Conservation (phyloP, 768 basidiomycete species). For the Tulasnella sp. region DNA sequence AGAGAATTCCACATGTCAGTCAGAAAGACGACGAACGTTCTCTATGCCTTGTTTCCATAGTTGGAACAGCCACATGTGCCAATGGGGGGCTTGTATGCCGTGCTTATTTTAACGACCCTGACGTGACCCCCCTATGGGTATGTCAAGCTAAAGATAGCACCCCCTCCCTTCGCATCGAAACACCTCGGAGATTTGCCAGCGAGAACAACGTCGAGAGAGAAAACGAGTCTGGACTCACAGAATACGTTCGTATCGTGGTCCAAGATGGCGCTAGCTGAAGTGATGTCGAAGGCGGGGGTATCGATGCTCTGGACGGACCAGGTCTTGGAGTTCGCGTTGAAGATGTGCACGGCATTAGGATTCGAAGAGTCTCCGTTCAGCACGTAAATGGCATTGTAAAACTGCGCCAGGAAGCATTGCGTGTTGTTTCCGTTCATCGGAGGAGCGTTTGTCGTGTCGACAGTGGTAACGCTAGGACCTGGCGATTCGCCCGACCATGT, state of each 20-base stretch:
- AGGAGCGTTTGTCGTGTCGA: neutral
- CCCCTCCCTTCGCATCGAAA: neutral
- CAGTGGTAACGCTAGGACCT: neutral
- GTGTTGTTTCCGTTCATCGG: conserved; percentile 29
- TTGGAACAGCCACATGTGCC: neutral
- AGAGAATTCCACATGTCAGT: neutral
- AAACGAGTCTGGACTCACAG: conserved; percentile 36
- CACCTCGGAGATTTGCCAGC: neutral
- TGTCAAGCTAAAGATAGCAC: neutral
- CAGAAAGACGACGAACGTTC: neutral
- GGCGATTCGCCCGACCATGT: neutral
- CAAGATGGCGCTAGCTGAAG: conserved; percentile 58
- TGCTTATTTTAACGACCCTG: neutral
- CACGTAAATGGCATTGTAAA: conserved; percentile 76
- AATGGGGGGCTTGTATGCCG: neutral
- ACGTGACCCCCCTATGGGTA: neutral
- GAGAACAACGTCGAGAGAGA: conserved; percentile 12
- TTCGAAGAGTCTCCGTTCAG: conserved; percentile 63
- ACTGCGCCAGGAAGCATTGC: conserved; percentile 33
- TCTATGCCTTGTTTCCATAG: neutral
- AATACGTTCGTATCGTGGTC: conserved; percentile 94
- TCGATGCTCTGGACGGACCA: conserved; percentile 64
- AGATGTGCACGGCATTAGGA: conserved; percentile 65
- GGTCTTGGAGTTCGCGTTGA: conserved; percentile 42
- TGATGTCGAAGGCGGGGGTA: conserved; percentile 47